Base-by-base conservation (phyloP, 257 asterid genomes). In the Capsicum baccatum region DNA sequence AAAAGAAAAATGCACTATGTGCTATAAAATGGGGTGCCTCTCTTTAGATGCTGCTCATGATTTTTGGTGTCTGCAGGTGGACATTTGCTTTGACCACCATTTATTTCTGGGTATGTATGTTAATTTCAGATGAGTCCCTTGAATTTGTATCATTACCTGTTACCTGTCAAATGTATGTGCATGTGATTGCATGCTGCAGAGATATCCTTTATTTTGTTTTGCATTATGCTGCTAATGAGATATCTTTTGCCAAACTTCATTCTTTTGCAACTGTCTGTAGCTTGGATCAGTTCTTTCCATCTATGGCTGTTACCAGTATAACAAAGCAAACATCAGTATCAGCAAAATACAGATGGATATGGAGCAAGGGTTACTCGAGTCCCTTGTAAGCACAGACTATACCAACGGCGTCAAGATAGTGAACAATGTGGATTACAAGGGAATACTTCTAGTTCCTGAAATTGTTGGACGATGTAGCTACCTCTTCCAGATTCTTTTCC, bases 41-140 rank as follows among this genome's bases (percentile, higher is more conserved):
- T 66, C 82, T 83, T 54, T 60, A 63, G 54, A 44, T 13, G 8
- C 47, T 52, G 56, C 58, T 85, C 82, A 14, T 76, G 44, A 54
- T 39, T 81, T 83, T 62, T 80, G 87, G 83, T 78, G 79, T 87
- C 50, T 89, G 80, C 76, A 96, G 99, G 94, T 96, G 98, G 99
- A 93, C 99, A 16, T 90, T 96, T 87, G 91, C 92, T 42, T 88
- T 96, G 84, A 96, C 91, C 55, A 90, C 95, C 92, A 80, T 96
- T 88, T 94, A 96, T 88, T 96, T 96, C 80, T 96, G 90, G 98
- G 99, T 96, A 93, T 81, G 93, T 68, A 83, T 76, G 78, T 80
- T 80, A 76, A 48, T 52, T 76, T 17, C 10, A 67, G 81, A 33
- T 84, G 87, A 60, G 83, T 76, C 50, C 66, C 54, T 82, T 79